Evolutionary conservation across 768 basidiomycete genomes (phyloP).

Genomic region (Lenzites betulinus): DNA sequence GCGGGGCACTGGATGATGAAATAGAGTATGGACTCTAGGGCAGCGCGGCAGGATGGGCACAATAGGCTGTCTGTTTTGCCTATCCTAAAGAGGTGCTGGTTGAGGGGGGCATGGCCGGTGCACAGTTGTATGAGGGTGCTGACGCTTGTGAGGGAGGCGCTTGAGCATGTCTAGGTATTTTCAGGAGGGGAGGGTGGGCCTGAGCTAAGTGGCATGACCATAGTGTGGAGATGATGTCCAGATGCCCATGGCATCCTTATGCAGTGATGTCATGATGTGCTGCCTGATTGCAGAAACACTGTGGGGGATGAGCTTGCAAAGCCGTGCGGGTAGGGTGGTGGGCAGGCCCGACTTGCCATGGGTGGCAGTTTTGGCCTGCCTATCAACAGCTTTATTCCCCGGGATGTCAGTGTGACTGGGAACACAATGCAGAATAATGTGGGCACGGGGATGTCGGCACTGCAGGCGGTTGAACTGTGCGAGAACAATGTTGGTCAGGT

Average conservation of each 20-base stretch:
- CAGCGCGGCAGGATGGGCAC: conserved; percentile 9
- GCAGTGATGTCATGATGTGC: background rate
- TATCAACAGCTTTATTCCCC: background rate
- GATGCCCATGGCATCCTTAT: background rate
- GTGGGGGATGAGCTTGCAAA: background rate
- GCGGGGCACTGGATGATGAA: conserved; percentile 16
- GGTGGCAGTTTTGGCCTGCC: conserved; percentile 4
- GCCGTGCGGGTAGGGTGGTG: background rate
- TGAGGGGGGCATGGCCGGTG: conserved; percentile 33
- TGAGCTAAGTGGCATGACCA: background rate
- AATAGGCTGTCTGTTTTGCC: background rate
- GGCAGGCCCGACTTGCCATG: background rate
- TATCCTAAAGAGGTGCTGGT: conserved; percentile 26
- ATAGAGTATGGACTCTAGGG: conserved; percentile 9
- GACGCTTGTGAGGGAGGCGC: conserved; percentile 18
- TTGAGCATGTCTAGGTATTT: background rate
- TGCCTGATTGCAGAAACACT: background rate
- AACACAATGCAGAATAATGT: background rate
- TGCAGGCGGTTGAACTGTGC: background rate
- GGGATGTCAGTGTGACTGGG: conserved; percentile 5
- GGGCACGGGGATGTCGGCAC: background rate
- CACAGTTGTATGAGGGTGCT: conserved; percentile 30
- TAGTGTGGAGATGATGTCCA: background rate
- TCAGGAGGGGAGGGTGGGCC: conserved; percentile 3
- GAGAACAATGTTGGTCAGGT: conserved; percentile 8